These are phyloP conservation scores for Sporisorium reilianum DNA, from an alignment of 1,284 basidiomycete species.

Conservation along the genomic window DNA sequence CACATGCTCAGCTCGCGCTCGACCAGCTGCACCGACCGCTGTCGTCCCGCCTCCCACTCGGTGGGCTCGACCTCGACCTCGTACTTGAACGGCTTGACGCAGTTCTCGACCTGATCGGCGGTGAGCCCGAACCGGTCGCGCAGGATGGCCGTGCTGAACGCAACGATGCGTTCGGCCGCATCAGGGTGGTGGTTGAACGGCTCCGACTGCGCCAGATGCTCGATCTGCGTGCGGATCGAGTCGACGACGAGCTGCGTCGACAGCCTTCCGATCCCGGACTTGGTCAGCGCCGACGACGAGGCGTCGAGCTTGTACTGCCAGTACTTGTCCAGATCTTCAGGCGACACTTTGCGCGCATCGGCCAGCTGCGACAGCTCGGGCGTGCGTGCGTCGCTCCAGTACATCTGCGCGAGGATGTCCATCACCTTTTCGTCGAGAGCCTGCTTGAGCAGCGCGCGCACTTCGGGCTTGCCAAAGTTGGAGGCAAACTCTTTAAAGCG, in stretches of 20 bases:
- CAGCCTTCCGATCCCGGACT: slow-evolving; percentile 94
- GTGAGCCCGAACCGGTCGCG: slow-evolving; percentile 91
- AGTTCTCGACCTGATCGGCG: slow-evolving; percentile 98
- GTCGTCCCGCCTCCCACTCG: slow-evolving; percentile 90
- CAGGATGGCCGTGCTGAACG: slow-evolving; percentile 91
- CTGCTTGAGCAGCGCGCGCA: slow-evolving; percentile 86
- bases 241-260: slow-evolving; percentile 95
- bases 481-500: slow-evolving; percentile 87
- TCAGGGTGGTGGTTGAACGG: slow-evolving; percentile 91
- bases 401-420: slow-evolving; percentile 95
- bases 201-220: slow-evolving; percentile 83
- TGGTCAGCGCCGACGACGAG: slow-evolving; percentile 89
- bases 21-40: slow-evolving; percentile 81
- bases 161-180: slow-evolving; percentile 86
- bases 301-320: slow-evolving; percentile 97
- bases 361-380: slow-evolving; percentile 80
- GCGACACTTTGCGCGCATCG: slow-evolving; percentile 76
- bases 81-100: slow-evolving; percentile 99
- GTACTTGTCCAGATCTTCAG: slow-evolving; percentile 85
- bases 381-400: slow-evolving; percentile 91
- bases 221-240: slow-evolving; percentile 87
- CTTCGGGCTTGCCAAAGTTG: slow-evolving; percentile 88
- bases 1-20: slow-evolving; percentile 87
- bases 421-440: slow-evolving; percentile 96
- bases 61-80: slow-evolving; percentile 81